Evolutionary conservation across 2,329 filamentous ascomycete species (phyloP), one percentile per base, ranked within the genome.

Genomic region (Hypoxylon sp.): DNA sequence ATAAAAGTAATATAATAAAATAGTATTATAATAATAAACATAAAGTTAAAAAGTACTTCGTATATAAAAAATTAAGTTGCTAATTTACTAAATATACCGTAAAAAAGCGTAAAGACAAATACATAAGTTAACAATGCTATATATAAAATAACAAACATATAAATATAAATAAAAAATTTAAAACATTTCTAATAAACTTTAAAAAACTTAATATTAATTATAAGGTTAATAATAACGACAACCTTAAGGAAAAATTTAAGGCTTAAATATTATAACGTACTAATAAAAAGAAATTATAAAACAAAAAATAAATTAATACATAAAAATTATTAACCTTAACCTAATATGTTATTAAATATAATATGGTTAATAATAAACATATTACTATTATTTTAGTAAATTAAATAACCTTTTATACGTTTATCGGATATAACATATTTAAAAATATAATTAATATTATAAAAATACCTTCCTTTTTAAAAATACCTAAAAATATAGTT

Each of bases 61-160:
- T 48, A 14, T 42, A 33, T 37, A 10, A 13, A 31, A 57, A 57
- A 48, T 2, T 14, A 22, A 19, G n/a, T 14, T 42, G 13, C 48
- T 57, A 57, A 48, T 57, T 57, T n/a, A 57, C n/a, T 11, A 57
- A 57, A 35, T 22, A 56, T 56, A 29, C 17, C 3, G 5, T 47
- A 14, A 6, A 22, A 22, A 47, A 56, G 11, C n/a, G 53, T 46
- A 31, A 46, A 17, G 35, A 33, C 47, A 33, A 56, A 46, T n/a
- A n/a, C 22, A 17, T 31, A 29, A 47, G 22, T 19, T 56, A 56
- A 33, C 11, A 13, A 26, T 9, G 31, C n/a, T 29, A 24, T 42
- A 26, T 55, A n/a, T 55, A 44, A 55, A 10, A 42, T 19, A 29
- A 55, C n/a, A 29, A 29, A 42, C 6, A n/a, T 2, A 29, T 42